Percentiles rank a stretch among this genome's conserved stretches.
These are phyloP conservation scores for Vicia faba DNA, from an alignment of 306 rosid genomes.

Conservation along the genomic window DNA sequence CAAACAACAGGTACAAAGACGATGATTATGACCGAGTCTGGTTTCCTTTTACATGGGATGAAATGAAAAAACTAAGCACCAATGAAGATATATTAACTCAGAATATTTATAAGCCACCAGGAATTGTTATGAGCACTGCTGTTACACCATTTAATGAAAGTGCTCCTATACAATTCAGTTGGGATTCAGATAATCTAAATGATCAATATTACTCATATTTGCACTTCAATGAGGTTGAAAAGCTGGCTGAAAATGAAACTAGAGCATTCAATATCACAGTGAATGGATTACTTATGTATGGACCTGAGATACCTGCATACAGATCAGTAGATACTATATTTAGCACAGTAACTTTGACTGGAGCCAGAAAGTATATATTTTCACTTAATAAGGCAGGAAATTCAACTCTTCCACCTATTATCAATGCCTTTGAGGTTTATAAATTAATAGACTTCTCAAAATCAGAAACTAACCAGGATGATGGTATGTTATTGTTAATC, in stretches of 20 bases:
- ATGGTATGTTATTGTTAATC: constrained; percentile 33
- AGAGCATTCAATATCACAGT: constrained; percentile 34
- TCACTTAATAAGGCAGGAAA: not conserved
- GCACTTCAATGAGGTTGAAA: constrained; percentile 43
- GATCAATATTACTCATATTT: constrained; percentile 15
- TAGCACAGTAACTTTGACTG: not conserved
- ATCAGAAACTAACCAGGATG: constrained; percentile 38
- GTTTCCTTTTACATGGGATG: not conserved
- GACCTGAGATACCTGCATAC: constrained; percentile 10
- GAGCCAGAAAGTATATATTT: not conserved
- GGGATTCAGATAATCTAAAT: not conserved
- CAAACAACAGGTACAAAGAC: constrained; percentile 39
- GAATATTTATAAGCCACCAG: constrained; percentile 30
- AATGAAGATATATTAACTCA: not conserved
- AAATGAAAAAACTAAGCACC: constrained; percentile 23
- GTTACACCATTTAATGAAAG: constrained; percentile 19
- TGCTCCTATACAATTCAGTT: constrained; percentile 2
- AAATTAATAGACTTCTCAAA: constrained; percentile 20
- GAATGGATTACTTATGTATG: constrained; percentile 15
- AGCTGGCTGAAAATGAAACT: constrained; percentile 28
- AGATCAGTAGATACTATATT: fast-evolving
- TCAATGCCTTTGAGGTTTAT: constrained; percentile 49
- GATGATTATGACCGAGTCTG: constrained; percentile 48
- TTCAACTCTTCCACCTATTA: constrained; percentile 52
- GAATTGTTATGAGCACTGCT: constrained; percentile 45